These are phyloP conservation scores for Leishmania lainsoni DNA, from an alignment of 208 protist species.

Conservation along the genomic window DNA sequence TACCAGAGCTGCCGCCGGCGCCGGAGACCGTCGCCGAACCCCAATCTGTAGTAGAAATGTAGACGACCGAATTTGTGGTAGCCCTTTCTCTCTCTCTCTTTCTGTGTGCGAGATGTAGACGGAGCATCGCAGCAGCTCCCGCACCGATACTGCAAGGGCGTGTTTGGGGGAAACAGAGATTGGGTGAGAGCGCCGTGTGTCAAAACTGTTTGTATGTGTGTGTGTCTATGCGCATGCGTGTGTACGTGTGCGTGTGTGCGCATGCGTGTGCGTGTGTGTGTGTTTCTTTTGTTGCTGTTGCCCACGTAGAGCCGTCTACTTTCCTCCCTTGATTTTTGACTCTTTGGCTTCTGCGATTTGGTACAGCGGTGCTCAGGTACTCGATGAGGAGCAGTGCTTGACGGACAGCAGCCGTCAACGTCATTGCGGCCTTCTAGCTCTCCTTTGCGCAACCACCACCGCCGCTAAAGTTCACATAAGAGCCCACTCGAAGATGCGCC, in stretches of 20 bases:
- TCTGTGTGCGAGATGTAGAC: neutral
- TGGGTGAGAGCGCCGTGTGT: neutral
- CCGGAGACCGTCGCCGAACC: neutral
- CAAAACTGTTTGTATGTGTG: neutral
- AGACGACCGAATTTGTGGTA: neutral
- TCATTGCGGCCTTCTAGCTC: neutral
- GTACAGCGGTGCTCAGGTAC: neutral
- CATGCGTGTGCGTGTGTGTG: neutral
- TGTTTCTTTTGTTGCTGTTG: neutral
- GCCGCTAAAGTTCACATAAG: neutral
- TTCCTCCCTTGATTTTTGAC: neutral
- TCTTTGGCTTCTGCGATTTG: neutral
- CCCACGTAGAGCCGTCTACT: neutral
- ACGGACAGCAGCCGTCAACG: neutral
- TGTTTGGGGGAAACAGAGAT: neutral
- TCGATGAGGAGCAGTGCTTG: neutral
- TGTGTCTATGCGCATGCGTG: neutral
- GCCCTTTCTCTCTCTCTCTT: neutral
- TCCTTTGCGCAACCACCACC: neutral
- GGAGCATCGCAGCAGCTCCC: neutral
- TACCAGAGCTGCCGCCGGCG: neutral
- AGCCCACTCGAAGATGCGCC: neutral
- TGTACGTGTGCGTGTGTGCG: neutral
- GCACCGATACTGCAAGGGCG: neutral
- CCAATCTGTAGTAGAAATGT: neutral